Percentiles rank a stretch among this genome's conserved stretches.
Evolutionary conservation across 75 land plant genomes (phyloP).

Genomic region (Gnetum montanum): DNA sequence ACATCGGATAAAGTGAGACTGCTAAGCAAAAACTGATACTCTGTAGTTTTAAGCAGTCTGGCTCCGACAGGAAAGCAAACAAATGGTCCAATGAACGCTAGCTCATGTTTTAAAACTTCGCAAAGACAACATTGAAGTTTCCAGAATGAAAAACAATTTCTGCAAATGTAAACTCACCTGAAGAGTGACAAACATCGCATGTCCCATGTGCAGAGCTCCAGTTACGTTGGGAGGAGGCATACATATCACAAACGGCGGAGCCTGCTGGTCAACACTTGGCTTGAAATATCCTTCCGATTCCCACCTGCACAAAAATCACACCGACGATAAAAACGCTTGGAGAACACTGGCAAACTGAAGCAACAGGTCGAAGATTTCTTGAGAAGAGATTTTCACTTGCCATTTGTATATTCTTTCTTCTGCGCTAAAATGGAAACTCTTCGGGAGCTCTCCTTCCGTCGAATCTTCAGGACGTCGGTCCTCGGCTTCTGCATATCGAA

Average conservation of each 20-base stretch:
- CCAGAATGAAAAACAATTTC: background rate
- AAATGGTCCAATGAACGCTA: too few relatives aligned
- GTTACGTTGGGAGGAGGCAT: slow-evolving; percentile 99
- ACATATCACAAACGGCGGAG: slow-evolving; percentile 77
- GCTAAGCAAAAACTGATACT: too few relatives aligned
- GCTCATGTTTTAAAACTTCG: too few relatives aligned
- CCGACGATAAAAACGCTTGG: background rate
- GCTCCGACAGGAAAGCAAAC: too few relatives aligned
- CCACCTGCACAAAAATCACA: slow-evolving; percentile 64
- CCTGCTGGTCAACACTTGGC: slow-evolving; percentile 47
- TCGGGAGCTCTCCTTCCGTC: slow-evolving; percentile 44
- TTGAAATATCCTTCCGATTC: slow-evolving; percentile 90
- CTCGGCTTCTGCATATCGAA: too few relatives aligned
- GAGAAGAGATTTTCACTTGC: slow-evolving; percentile 12
- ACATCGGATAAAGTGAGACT: too few relatives aligned
- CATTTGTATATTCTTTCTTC: slow-evolving; percentile 89
- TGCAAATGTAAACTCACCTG: slow-evolving; percentile 47
- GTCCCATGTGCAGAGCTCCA: slow-evolving; percentile 98
- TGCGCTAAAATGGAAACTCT: slow-evolving; percentile 64
- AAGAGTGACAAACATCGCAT: slow-evolving; percentile 99
- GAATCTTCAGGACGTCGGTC: slow-evolving; percentile 32
- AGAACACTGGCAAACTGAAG: background rate
- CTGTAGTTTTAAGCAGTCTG: too few relatives aligned
- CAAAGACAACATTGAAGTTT: too few relatives aligned
- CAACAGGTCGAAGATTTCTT: background rate